phyloP scores from a whole-genome alignment of 331 rosid genomes.

The Quercus phellos region DNA sequence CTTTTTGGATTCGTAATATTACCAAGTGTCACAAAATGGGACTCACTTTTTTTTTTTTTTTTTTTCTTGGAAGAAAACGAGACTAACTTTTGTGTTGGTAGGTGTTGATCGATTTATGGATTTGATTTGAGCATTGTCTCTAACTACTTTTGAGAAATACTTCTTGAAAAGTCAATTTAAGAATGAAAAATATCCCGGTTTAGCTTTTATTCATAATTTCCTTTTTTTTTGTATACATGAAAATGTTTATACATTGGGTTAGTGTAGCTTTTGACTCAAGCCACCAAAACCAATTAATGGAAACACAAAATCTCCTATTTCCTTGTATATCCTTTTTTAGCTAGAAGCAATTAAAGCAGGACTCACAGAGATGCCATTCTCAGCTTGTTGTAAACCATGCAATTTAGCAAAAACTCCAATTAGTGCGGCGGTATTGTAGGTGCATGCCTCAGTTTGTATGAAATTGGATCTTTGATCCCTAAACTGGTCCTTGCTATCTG shows the following conservation, averaged over 20 bases:
- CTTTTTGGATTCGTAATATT: background rate
- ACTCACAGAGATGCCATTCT: background rate
- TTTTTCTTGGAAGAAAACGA: background rate
- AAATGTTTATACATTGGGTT: background rate
- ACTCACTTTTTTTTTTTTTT: background rate
- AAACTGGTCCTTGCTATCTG: constrained; percentile 46
- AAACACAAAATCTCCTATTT: background rate
- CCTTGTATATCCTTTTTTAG: background rate
- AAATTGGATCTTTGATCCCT: constrained; percentile 57
- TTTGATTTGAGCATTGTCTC: no score
- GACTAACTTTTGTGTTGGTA: background rate
- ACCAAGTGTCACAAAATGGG: background rate
- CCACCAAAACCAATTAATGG: background rate
- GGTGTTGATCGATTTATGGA: background rate
- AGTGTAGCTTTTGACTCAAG: background rate
- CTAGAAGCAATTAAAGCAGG: constrained; percentile 17
- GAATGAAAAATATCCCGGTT: no score
- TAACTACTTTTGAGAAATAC: no score
- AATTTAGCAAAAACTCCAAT: constrained; percentile 73
- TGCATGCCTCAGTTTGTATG: constrained; percentile 80
- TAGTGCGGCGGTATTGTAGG: constrained; percentile 68
- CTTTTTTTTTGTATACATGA: background rate
- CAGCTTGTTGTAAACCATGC: constrained; percentile 2
- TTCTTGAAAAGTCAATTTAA: no score
- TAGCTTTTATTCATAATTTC: background rate